phyloP scores from a whole-genome alignment of 163 green algal genomes.

The Prototheca wickerhamii region DNA sequence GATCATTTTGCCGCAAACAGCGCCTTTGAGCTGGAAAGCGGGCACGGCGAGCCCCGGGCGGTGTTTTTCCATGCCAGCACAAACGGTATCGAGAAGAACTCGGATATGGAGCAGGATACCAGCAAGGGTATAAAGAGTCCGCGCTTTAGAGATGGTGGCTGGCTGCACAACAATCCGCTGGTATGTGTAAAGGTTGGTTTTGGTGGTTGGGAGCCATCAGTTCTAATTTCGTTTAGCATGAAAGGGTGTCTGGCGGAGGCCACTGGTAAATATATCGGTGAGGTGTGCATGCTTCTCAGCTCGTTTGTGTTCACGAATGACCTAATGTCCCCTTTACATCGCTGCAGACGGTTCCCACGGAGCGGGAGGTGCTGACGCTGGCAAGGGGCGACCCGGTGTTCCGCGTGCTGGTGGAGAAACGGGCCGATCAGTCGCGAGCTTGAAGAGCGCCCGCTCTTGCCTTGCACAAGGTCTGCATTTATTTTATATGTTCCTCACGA shows the following conservation, averaged over 20 bases:
- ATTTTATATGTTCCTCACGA: no score
- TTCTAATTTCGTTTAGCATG: no score
- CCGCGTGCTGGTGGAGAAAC: slow-evolving; percentile 38
- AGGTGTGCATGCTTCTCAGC: no score
- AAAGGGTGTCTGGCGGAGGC: no score
- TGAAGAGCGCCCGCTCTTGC: no score
- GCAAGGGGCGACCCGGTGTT: slow-evolving; percentile 38
- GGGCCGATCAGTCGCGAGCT: no score
- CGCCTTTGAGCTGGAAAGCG: slow-evolving; percentile 27
- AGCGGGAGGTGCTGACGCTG: slow-evolving; percentile 54
- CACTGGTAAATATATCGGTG: no score
- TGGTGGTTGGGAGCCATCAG: no score
- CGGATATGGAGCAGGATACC: no score
- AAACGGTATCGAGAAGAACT: slow-evolving; percentile 7
- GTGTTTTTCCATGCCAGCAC: slow-evolving; percentile 10
- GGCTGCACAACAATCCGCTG: slow-evolving; percentile 59
- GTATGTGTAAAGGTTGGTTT: slow-evolving; percentile 6
- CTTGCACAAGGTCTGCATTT: no score
- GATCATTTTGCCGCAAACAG: slow-evolving; percentile 50
- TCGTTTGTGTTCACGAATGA: background rate
- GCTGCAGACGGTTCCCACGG: slow-evolving; percentile 56
- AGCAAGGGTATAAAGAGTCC: no score
- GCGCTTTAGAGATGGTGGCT: slow-evolving; percentile 18
- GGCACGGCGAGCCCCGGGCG: slow-evolving; percentile 5
- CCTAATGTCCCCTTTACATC: background rate